These are phyloP conservation scores for Malassezia pachydermatis DNA, from an alignment of 1,284 basidiomycete species.

Conservation along the genomic window DNA sequence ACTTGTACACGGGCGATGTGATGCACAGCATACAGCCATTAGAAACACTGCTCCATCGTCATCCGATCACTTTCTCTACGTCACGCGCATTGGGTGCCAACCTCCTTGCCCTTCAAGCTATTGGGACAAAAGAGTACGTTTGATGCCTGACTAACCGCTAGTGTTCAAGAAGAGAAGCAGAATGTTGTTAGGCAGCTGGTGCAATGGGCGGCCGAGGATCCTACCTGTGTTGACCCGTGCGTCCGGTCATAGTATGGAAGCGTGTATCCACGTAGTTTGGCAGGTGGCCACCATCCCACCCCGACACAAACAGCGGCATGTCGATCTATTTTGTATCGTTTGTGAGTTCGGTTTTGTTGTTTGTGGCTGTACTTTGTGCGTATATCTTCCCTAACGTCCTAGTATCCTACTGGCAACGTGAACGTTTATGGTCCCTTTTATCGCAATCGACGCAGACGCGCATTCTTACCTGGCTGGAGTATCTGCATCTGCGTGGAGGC, in stretches of 20 bases:
- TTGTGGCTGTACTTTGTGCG: conserved; percentile 6
- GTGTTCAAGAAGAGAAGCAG: background rate
- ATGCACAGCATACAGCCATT: background rate
- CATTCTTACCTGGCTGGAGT: background rate
- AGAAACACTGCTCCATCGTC: background rate
- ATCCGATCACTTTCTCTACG: conserved; percentile 3
- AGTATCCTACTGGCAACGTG: conserved; percentile 15
- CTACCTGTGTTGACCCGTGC: background rate
- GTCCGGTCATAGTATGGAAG: background rate
- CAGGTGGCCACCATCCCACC: background rate
- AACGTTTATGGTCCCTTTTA: background rate
- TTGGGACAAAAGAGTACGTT: conserved; percentile 4
- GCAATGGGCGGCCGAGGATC: conserved; percentile 12
- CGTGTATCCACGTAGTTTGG: background rate
- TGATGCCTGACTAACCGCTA: background rate
- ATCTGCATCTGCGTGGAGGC: background rate
- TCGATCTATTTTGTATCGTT: conserved; percentile 6
- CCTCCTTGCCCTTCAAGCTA: conserved; percentile 8
- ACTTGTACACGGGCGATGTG: conserved; percentile 9
- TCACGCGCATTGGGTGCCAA: conserved; percentile 2
- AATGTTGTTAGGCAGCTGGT: conserved; percentile 1
- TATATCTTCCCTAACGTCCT: background rate
- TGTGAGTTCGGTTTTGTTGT: background rate
- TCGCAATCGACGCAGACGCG: background rate
- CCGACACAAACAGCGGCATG: too few relatives aligned